Evolutionary conservation across 2,329 filamentous ascomycete genomes (phyloP).

Genomic region (Hypocrella siamensis): DNA sequence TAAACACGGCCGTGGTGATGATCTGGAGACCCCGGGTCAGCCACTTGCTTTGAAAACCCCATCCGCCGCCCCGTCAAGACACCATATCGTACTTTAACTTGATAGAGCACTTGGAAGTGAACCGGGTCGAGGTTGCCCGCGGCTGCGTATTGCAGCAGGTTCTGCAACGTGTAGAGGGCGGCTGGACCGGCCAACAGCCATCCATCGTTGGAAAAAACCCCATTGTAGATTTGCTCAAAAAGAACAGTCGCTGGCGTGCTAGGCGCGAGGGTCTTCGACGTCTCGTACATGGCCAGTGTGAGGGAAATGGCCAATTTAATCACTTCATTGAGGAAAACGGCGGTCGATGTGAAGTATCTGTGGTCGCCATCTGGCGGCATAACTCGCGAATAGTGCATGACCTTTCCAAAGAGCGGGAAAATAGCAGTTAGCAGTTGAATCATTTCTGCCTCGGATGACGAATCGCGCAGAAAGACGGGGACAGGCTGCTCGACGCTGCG

Average conservation of each 20-base stretch:
- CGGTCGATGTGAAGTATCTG: conserved; percentile 85
- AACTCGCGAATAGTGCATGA: conserved; percentile 88
- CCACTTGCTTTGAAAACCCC: no score
- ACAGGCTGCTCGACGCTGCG: no score
- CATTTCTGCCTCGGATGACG: neutral
- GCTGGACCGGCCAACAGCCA: conserved; percentile 93
- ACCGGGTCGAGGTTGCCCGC: conserved; percentile 84
- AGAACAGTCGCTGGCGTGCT: conserved; percentile 68
- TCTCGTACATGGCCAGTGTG: conserved; percentile 76
- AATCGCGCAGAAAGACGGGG: neutral
- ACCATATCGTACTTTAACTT: conserved; percentile 52
- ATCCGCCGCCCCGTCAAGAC: neutral
- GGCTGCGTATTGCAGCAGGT: conserved; percentile 84
- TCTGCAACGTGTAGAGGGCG: conserved; percentile 77
- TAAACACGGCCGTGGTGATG: conserved; percentile 77
- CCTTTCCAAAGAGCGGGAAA: conserved; percentile 25
- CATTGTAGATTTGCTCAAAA: conserved; percentile 62
- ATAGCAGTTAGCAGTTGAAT: neutral
- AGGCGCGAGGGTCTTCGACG: conserved; percentile 60
- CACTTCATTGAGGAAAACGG: conserved; percentile 84
- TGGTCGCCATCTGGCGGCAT: conserved; percentile 77
- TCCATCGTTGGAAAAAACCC: conserved; percentile 76
- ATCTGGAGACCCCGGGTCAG: no score
- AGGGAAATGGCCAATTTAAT: conserved; percentile 79
- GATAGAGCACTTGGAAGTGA: conserved; percentile 85